Percentiles rank a stretch among this genome's conserved stretches.
These are phyloP conservation scores for Talaromyces sp. DNA, from an alignment of 2,329 filamentous ascomycete species.

Conservation along the genomic window DNA sequence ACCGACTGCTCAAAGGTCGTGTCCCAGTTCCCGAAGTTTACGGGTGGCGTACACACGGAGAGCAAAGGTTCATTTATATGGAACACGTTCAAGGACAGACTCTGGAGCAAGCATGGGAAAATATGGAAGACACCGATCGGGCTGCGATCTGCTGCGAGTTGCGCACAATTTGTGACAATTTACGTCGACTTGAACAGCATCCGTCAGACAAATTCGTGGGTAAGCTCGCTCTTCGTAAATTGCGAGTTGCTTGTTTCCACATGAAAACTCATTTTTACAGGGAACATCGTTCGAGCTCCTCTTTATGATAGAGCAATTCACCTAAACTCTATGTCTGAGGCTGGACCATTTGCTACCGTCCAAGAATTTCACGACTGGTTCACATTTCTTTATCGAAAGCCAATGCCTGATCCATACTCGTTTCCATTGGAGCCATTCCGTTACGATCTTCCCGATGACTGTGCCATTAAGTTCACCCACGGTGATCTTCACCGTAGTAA, in stretches of 20 bases:
- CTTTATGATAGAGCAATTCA: conserved; percentile 7
- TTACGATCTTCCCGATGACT: no score
- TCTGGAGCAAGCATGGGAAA: conserved; percentile 28
- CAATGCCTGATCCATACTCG: conserved; percentile 15
- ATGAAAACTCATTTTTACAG: not conserved
- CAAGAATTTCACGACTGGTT: conserved; percentile 29
- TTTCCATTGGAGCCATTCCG: not conserved
- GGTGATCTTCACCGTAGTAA: no score
- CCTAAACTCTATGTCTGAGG: conserved; percentile 5
- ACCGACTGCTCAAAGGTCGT: no score
- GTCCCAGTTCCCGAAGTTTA: no score
- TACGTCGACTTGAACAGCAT: conserved; percentile 24
- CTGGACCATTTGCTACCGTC: conserved; percentile 24
- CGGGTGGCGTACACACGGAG: no score
- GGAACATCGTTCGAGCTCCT: conserved; percentile 6
- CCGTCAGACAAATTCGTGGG: conserved; percentile 24
- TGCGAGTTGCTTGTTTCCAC: not conserved
- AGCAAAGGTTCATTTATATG: conserved; percentile 34
- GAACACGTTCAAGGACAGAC: conserved; percentile 29
- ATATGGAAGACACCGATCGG: conserved; percentile 19
- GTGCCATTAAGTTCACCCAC: no score
- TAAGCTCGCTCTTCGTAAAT: conserved; percentile 11
- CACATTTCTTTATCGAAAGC: conserved; percentile 23
- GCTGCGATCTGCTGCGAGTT: conserved; percentile 21
- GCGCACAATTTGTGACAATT: conserved; percentile 17